Evolutionary conservation across 2,329 filamentous ascomycete genomes (phyloP), one percentile per base, ranked within the genome.

Genomic region (Lachnum nothofagi): DNA sequence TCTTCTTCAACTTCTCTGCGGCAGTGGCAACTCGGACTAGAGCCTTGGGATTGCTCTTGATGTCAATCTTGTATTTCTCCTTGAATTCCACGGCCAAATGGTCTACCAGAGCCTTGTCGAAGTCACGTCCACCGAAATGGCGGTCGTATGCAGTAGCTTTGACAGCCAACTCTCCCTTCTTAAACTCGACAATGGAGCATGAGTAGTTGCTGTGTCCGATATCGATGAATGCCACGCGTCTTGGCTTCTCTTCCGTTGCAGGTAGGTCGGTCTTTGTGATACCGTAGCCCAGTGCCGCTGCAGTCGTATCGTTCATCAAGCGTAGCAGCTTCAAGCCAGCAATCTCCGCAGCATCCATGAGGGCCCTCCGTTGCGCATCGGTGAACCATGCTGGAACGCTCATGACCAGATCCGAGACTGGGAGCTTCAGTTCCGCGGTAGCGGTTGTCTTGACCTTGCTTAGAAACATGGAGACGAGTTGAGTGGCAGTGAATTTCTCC

Each of bases 1-100:
- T 85, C 83, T 97, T 97, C 85, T 98, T 98, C 67, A 95, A 75
- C 80, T 95, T 96, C 79, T 98, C 93, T 47, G 91, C 90, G 49
- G 88, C 90, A 54, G 89, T 83, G 35, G 87, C 79, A 61, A 94
- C 88, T 68, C 93, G 89, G 60, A 91, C 83, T 70, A 85, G 81
- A 51, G 91, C 93, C 75, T 95, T 95, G 59, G 84, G 80, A 74
- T 97, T 93, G 60, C 82, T 83, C 70, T 83, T 82, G 73, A 98
- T 91, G 68, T 97, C 91, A 62, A 97, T 87, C 80, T 95, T 95
- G 82, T 88, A 95, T 72, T 95, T 96, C 72, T 89, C 88, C 75
- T 93, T 88, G 80, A 97, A 98, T 71, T 97, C 91, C 65, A 88
- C 85, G 63, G 86, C 87, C 66, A 98, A 89, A 75, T 97, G 91